A percentile compares a stretch with the other conserved stretches of the same genome.
These are phyloP conservation scores for Spirogloea muscicola DNA, from an alignment of 139 green algal species.

Conservation along the genomic window DNA sequence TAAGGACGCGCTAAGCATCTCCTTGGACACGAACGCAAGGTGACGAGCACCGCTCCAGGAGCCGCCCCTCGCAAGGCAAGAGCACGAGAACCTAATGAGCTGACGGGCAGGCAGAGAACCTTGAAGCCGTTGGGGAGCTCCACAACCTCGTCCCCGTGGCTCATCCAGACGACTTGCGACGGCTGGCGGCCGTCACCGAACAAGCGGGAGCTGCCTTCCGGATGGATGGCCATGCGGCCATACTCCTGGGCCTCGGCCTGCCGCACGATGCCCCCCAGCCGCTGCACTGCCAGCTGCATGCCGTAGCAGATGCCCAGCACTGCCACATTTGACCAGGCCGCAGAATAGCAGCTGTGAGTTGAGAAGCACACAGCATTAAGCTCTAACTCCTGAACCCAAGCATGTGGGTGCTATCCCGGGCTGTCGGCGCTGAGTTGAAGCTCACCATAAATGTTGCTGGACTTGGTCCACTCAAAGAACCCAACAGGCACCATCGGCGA, in stretches of 20 bases:
- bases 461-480: conserved; percentile 35
- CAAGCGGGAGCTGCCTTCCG: conserved; percentile 58
- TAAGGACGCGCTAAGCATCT: no score
- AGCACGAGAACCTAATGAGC: no score
- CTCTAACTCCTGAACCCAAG: no score
- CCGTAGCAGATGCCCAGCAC: conserved; percentile 98
- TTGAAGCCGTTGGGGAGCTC: conserved; percentile 86
- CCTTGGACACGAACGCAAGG: no score
- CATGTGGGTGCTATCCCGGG: no score
- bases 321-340: conserved; percentile 63
- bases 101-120: no score
- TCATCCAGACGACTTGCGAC: conserved; percentile 94
- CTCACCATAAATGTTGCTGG: conserved; percentile 12
- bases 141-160: conserved; percentile 87
- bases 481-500: conserved; percentile 70
- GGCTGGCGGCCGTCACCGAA: conserved; percentile 51
- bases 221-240: conserved; percentile 86
- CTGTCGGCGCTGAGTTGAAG: no score
- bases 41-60: no score
- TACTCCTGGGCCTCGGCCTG: conserved; percentile 84
- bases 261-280: conserved; percentile 77
- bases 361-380: no score
- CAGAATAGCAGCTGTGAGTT: no score
- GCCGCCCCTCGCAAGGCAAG: no score
- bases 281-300: conserved; percentile 81